Evolutionary conservation across 805 yeast genomes (phyloP), one percentile per base, ranked within the genome.

Genomic region (Suhomyces faveliae): DNA sequence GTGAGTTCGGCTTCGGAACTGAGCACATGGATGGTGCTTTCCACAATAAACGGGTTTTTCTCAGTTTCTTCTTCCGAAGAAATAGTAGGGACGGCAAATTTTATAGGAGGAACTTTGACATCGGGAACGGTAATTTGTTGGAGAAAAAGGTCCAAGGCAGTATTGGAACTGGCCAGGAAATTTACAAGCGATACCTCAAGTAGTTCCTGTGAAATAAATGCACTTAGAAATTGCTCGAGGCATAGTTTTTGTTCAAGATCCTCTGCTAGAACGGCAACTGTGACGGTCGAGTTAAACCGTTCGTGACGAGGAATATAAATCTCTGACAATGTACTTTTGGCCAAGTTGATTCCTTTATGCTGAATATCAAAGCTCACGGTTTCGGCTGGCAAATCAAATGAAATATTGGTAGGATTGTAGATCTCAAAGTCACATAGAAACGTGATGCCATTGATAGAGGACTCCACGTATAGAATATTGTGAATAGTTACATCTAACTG

Each of bases 1-100:
- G 76, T 73, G 47, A 83, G 57, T 53, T 81, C 84, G 4, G 80
- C 70, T 40, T 80, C 81, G 0, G 83, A 77, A 0, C 77, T 65
- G 63, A 81, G 64, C 3, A 83, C 52, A 59, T 83, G 85, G 64
- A 83, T 75, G 0, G 78, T 78, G 4, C 80, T 71, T 12, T 71
- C 75, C 1, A 77, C 45, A 5, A 83, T 62, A 48, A 81, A 81
- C 1, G 78, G 76, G n/a, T 39, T 29, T 2, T 7, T 19, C 8
- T 12, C 40, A 1, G 13, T 20, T 13, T 10, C 13, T 6, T 19
- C 40, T 37, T 11, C 25, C n/a, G n/a, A n/a, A n/a, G n/a, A n/a
- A 12, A n/a, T 37, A 1, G 21, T 7, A 8, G 15, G 25, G 11
- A 19, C 12, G 4, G 44, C 48, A 24, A 74, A 48, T 11, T 60